Conservation (phyloP, 495 filamentous ascomycete genomes). For the Mytilinidion resinicola region DNA sequence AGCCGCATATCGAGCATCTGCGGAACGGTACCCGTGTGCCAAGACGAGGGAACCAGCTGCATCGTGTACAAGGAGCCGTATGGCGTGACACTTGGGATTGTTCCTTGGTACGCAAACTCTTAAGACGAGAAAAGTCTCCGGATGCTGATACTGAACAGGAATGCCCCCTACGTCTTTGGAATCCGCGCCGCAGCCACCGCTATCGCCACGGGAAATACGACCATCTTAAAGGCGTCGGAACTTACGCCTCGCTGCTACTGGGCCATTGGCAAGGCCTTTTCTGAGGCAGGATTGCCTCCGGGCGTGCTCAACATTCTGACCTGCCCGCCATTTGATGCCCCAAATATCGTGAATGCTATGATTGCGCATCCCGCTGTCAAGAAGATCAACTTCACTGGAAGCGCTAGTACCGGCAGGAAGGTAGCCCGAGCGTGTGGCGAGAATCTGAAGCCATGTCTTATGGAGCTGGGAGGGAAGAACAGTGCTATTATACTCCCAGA, state of each 20-base stretch:
- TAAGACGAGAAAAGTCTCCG: no score
- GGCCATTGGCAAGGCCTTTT: constrained; percentile 61
- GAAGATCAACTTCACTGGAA: constrained; percentile 60
- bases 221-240: constrained; percentile 72
- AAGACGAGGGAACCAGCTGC: constrained; percentile 51
- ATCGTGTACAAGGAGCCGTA: constrained; percentile 75
- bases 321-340: constrained; percentile 48
- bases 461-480: constrained; percentile 59
- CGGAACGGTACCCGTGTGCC: constrained; percentile 48
- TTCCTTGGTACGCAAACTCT: constrained; percentile 52
- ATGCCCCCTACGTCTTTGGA: constrained; percentile 38
- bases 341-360: constrained; percentile 49
- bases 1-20: constrained; percentile 55
- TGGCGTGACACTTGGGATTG: constrained; percentile 74
- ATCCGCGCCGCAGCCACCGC: constrained; percentile 55
- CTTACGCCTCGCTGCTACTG: constrained; percentile 68
- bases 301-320: constrained; percentile 54
- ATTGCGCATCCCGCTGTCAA: constrained; percentile 52
- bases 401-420: constrained; percentile 50
- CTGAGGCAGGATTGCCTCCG: constrained; percentile 63
- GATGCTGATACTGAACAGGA: constrained; percentile 12
- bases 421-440: constrained; percentile 53
- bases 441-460: constrained; percentile 61
- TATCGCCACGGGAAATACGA: constrained; percentile 76
- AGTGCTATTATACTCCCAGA: constrained; percentile 54